Base-by-base conservation (phyloP, 257 asterid species). In the Penstemon eatonii region DNA sequence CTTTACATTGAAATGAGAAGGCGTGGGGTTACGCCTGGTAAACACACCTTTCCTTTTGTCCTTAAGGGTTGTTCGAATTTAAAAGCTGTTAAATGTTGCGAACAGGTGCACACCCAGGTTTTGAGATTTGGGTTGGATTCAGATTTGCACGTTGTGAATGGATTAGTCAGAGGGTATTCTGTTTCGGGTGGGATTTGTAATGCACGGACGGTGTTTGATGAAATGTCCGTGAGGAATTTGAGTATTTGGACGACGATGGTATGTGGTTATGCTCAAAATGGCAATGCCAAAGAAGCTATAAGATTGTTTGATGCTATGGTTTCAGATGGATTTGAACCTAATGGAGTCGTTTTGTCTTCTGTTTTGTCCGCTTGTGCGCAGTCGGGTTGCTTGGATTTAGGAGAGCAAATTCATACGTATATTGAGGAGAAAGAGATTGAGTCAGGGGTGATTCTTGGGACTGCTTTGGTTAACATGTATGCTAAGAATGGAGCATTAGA, bases 381-480 rank as follows among this genome's bases (percentile, higher is more conserved):
- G 54, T 83, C 92, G 0, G 92, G 86, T 13, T 81, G 95, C 79
- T 71, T 85, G 87, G 85, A 79, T 47, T 76, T 90, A 64, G 98
- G 98, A 50, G 80, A 79, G 77, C 82, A 83, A 74, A 88, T 92
- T 56, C 89, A 82, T 64, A 25, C 6, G 2, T 86, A 82, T 58
- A 76, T 92, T 15, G 62, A 68, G 54, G 90, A 81, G 59, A 89
- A 75, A 60, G 83, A 84, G 58, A 60, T 85, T 10, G 82, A 83
- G 46, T 8, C 84, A 65, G 84, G 80, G 7, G 89, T 86, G 58
- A 88, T 92, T 76, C 93, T 92, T 55, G 97, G 96, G 61, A 92
- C 98, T 36, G 97, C 98, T 4, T 68, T 92, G 45, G 89, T 92
- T 19, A 81, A 90, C 78, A 90, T 92, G 98, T 90, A 90, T 65